Evolutionary conservation across 306 rosid genomes (phyloP), one percentile per base, ranked within the genome.

Genomic region (Corylus heterophylla): DNA sequence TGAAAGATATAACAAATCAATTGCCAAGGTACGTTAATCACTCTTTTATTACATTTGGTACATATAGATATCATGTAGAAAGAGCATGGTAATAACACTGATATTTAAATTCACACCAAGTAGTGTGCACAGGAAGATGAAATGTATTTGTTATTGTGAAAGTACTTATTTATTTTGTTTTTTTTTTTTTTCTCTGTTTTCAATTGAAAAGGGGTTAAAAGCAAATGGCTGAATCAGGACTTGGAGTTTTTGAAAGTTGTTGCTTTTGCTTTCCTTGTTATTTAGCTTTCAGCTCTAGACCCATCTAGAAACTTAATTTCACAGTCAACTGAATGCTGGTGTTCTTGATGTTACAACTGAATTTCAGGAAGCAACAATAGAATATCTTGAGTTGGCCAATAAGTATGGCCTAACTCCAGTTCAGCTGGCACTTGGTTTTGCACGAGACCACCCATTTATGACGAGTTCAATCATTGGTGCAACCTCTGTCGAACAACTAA

Each of bases 391-490:
- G 84, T 50, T 88, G 84, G 97, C 97, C 74, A 78, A 90, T 82
- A 95, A 88, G 83, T 87, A 90, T 66, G 94, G 94, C 49, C 78
- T 90, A 72, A 86, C 89, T 62, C 94, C 89, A 31, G 93, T 90
- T 62, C 76, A 95, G 84, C 96, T 95, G 17, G 94, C 99, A 0
- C 97, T 95, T 81, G 96, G 96, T 76, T 93, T 95, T 79, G 89
- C 76, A 8, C 83, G 99, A 87, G 98, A 95, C 75, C 88, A 91
- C 12, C 97, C 97, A 52, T 95, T 95, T 82, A 74, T 92, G 89
- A 87, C 99, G 14, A 93, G 98, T 86, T 89, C 97, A 47, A 93
- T 95, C 42, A 74, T 95, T 5, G 99, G 98, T 64, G 98, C 98
- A 82, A 91, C 98, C 51, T 93, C 98, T 52, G 81, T 95, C 67